Evolutionary conservation across 306 rosid genomes (phyloP), one percentile per base, ranked within the genome.

Genomic region (Psophocarpus tetragonolobus): DNA sequence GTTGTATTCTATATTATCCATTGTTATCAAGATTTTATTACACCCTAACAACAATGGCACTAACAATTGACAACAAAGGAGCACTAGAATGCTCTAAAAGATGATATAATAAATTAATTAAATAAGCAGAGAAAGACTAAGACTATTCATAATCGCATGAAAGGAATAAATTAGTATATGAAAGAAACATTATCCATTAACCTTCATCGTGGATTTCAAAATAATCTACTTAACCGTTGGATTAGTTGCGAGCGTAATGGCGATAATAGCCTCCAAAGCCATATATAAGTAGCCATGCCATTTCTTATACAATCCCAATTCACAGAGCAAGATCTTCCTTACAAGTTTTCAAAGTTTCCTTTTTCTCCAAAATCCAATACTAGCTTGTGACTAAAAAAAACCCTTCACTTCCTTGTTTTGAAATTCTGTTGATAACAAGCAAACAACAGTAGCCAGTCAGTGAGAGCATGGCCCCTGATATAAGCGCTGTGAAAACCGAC

Each of bases 391-490:
- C 12, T 50, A 0, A 17, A 26, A 6, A 20, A 53, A 27, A 13
- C 20, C 35, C 51, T 56, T 68, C 13, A 2, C 9, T 66, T 7
- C 3, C 23, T 53, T 27, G 29, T 0, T 20, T 5, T 3, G n/a
- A 23, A 56, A 4, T 8, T 15, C 5, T 18, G 8, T 53, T 18
- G n/a, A 20, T 4, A 13, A 3, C 0, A 48, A 54, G 42, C 38
- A 65, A 54, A 24, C 45, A 48, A n/a, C n/a, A n/a, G n/a, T n/a
- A n/a, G n/a, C 50, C 17, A 35, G 10, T 29, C 54, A 21, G 30
- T 27, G 14, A 68, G 3, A 75, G n/a, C n/a, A 88, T 92, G 98
- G 87, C 93, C 32, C 96, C 93, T 51, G 53, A 72, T 10, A 75
- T 82, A 53, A 68, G 69, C 71, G 20, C 61, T 41, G 71, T 69